phyloP scores from a whole-genome alignment of 441 rosid species.

The Croton setiger region DNA sequence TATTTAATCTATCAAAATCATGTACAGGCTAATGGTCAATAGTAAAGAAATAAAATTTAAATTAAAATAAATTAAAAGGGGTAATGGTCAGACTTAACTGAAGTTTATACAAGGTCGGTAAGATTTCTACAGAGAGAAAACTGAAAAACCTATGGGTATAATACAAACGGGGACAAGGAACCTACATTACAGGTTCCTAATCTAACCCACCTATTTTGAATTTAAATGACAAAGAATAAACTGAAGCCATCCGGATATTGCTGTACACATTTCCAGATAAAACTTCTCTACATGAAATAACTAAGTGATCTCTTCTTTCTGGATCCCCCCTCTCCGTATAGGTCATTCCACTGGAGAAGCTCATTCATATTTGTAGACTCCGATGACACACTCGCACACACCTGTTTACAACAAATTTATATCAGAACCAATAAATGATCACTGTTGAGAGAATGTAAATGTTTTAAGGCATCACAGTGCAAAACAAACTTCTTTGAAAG shows the following conservation, averaged over 20 bases:
- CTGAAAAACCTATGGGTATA: conserved; percentile 31
- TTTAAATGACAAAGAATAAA: conserved; percentile 22
- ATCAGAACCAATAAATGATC: too few species aligned
- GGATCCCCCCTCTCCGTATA: conserved; percentile 99
- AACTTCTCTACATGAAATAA: conserved; percentile 84
- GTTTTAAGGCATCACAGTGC: not conserved
- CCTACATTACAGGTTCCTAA: conserved; percentile 17
- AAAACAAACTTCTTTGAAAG: not conserved
- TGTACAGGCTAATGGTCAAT: conserved; percentile 18
- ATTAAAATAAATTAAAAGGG: too few species aligned
- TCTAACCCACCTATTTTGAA: conserved; percentile 19
- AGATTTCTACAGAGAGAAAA: conserved; percentile 19
- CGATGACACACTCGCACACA: conserved; percentile 94
- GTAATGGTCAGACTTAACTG: too few species aligned
- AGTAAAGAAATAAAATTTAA: not conserved
- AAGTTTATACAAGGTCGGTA: not conserved
- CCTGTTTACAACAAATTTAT: conserved; percentile 36
- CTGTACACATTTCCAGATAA: conserved; percentile 29
- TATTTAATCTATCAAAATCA: conserved; percentile 26
- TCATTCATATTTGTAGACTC: conserved; percentile 94
- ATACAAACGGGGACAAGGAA: conserved; percentile 31
- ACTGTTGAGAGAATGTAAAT: too few species aligned
- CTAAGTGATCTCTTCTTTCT: conserved; percentile 90
- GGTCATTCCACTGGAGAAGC: conserved; percentile 93
- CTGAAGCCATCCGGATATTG: conserved; percentile 18